phyloP scores from a whole-genome alignment of 805 yeast genomes.

The Lipomyces sp. region DNA sequence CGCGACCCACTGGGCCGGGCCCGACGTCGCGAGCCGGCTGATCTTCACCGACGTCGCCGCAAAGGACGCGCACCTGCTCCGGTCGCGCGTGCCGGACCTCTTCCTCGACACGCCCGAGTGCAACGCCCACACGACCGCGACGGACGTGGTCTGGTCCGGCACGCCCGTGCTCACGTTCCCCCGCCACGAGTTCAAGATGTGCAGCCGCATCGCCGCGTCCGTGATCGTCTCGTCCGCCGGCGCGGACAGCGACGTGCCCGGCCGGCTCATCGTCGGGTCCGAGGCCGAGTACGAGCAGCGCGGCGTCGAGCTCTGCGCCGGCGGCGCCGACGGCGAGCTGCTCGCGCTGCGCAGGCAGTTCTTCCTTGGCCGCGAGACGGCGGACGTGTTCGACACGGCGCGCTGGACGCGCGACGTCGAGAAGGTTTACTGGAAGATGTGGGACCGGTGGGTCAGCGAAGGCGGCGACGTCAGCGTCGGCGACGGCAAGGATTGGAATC shows the following conservation, averaged over 20 bases:
- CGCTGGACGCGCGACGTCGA: conserved; percentile 34
- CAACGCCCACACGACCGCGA: conserved; percentile 40
- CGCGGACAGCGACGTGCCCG: neutral
- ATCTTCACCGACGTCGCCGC: conserved; percentile 38
- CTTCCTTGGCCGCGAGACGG: conserved; percentile 29
- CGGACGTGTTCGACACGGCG: conserved; percentile 33
- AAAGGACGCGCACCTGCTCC: conserved; percentile 35
- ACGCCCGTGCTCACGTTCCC: conserved; percentile 38
- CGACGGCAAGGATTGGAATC: conserved; percentile 19
- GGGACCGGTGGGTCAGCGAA: conserved; percentile 34
- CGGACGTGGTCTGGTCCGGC: conserved; percentile 38
- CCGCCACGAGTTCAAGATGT: conserved; percentile 35
- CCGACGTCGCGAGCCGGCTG: conserved; percentile 30
- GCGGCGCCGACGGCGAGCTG: conserved; percentile 21
- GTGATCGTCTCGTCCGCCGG: conserved; percentile 30
- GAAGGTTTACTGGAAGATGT: conserved; percentile 32
- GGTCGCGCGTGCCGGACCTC: conserved; percentile 37
- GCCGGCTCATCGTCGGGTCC: conserved; percentile 28
- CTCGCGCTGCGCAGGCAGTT: conserved; percentile 27
- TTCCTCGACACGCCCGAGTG: conserved; percentile 40
- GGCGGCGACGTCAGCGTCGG: conserved; percentile 22
- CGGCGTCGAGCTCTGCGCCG: conserved; percentile 30
- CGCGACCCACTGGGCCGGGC: conserved; percentile 35
- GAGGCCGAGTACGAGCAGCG: conserved; percentile 34
- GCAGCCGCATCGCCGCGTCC: conserved; percentile 37